Percentiles rank a stretch among this genome's conserved stretches.
Evolutionary conservation across 2,329 filamentous ascomycete genomes (phyloP).

Genomic region (Penicillium sp.): DNA sequence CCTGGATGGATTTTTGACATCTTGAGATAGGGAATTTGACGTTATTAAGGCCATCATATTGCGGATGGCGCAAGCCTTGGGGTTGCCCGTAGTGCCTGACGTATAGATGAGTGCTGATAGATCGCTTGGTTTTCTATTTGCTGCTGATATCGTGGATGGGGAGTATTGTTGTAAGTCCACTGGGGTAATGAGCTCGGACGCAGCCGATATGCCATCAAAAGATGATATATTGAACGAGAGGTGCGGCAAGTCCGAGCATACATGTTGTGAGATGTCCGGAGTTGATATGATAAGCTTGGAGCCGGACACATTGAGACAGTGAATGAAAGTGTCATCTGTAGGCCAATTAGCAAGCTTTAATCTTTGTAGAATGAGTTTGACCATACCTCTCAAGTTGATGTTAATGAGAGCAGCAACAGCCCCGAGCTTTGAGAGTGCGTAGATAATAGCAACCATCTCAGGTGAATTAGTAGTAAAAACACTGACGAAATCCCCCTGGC

Average conservation of each 20-base stretch:
- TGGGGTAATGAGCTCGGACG: slow-evolving; percentile 32
- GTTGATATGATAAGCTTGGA: slow-evolving; percentile 51
- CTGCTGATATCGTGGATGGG: slow-evolving; percentile 28
- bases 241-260: slow-evolving; percentile 41
- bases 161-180: slow-evolving; percentile 34
- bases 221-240: slow-evolving; percentile 45
- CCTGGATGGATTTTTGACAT: slow-evolving; percentile 43
- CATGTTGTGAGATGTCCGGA: slow-evolving; percentile 47
- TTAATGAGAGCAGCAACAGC: slow-evolving; percentile 54
- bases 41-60: slow-evolving; percentile 46
- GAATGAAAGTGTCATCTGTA: slow-evolving; percentile 50
- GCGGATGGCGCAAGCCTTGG: slow-evolving; percentile 51
- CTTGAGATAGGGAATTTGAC: slow-evolving; percentile 42
- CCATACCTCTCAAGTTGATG: slow-evolving; percentile 51
- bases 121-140: slow-evolving; percentile 42
- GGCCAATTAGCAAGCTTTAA: neutral
- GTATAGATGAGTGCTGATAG: slow-evolving; percentile 52
- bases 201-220: slow-evolving; percentile 36
- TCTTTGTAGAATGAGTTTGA: neutral
- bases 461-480: slow-evolving; percentile 56
- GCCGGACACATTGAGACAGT: slow-evolving; percentile 50
- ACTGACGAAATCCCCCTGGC: slow-evolving; percentile 48
- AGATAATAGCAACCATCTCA: slow-evolving; percentile 52
- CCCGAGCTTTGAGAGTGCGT: slow-evolving; percentile 54
- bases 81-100: slow-evolving; percentile 54